Evolutionary conservation across 2,329 filamentous ascomycete species (phyloP), one percentile per base, ranked within the genome.

Genomic region (Metarhizium robertsii): DNA sequence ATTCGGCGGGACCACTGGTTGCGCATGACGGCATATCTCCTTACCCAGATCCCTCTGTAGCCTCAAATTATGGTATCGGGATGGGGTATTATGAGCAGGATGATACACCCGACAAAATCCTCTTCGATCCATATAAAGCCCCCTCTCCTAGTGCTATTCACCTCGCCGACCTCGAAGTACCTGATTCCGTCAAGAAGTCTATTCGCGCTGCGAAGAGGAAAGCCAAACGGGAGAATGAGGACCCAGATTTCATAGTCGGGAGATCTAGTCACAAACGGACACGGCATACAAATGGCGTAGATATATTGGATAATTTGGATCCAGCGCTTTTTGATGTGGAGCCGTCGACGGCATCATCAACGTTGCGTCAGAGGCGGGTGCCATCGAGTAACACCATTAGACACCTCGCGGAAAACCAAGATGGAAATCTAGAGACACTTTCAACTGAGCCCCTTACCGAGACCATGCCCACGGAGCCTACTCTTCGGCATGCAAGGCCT

Each of bases 11-110:
- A 20, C 11, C 16, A 10, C 5, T 6, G 38, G 40, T 8, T 51
- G 18, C 11, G n/a, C 42, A 54, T 13, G 62, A 67, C 32, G 62
- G 65, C 25, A 60, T 62, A 8, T 69, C 72, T 1, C 61, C 68
- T 2, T 79, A 79, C 59, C 78, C 79, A 0, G 79, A 82, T 56
- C 76, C 77, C 6, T 70, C 75, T n/a, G 62, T 71, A 40, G 65
- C 75, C 42, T 70, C 68, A 45, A 71, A 70, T n/a, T 76, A 78
- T 52, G 72, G 78, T 36, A 78, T 83, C 59, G 81, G 81, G 16
- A 78, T 81, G 72, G 80, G 79, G 10, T 84, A 83, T 65, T 84
- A 83, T 62, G 76, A 83, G 55, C 79, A 81, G 61, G 79, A 81
- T 57, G 78, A 81, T 60, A 75, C 74, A 25, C 74, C 77, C 2